Conservation (phyloP, 2,329 filamentous ascomycete genomes). For the Raffaelea albimanens region DNA sequence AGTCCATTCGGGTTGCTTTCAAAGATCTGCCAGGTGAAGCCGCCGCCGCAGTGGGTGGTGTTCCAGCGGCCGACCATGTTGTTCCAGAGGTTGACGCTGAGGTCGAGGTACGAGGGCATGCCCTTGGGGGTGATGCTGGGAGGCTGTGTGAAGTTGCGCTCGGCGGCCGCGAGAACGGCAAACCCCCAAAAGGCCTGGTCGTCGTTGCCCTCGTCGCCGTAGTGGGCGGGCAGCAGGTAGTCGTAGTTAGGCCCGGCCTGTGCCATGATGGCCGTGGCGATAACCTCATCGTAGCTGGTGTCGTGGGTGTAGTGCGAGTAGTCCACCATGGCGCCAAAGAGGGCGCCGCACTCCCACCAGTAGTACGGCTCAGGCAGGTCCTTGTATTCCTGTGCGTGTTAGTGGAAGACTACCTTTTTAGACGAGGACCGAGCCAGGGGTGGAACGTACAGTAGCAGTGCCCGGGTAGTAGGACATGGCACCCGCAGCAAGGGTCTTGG, state of each 20-base stretch:
- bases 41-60: conserved; percentile 55
- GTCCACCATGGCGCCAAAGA: conserved; percentile 60
- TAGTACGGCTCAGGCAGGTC: conserved; percentile 59
- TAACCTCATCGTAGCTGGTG: conserved; percentile 47
- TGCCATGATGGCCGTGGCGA: conserved; percentile 48
- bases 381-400: conserved; percentile 36
- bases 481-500: conserved; percentile 49
- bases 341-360: conserved; percentile 57
- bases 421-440: neutral
- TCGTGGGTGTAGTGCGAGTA: conserved; percentile 61
- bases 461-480: conserved; percentile 58
- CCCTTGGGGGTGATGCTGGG: conserved; percentile 48
- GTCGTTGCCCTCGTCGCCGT: conserved; percentile 59
- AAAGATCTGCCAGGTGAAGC: conserved; percentile 76
- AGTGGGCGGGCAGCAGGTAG: conserved; percentile 48
- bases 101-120: conserved; percentile 58
- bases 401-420: neutral
- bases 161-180: conserved; percentile 56
- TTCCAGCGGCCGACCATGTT: conserved; percentile 64
- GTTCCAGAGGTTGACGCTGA: conserved; percentile 65
- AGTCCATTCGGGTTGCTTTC: conserved; percentile 63
- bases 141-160: conserved; percentile 57
- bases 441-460: conserved; percentile 26
- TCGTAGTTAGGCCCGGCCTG: conserved; percentile 49
- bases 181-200: conserved; percentile 70